Evolutionary conservation across 257 asterid genomes (phyloP), one percentile per base, ranked within the genome.

Genomic region (Cynanchum wilfordii): DNA sequence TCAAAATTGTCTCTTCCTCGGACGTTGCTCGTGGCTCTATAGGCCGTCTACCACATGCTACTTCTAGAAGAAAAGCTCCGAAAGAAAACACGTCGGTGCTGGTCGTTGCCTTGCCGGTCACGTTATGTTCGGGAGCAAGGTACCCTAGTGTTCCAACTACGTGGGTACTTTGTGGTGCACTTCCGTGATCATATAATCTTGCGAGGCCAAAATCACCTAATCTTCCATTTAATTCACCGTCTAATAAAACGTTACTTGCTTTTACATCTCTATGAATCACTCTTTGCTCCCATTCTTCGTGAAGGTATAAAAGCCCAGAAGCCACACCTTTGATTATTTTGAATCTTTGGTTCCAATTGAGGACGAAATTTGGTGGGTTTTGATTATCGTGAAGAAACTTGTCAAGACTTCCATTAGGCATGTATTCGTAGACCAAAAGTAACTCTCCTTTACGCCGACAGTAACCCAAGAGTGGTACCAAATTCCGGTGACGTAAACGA

Each of bases 41-140:
- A 2, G 92, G 95, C 77, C 92, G 79, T 16, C 91, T 82, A 8
- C 94, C 94, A 7, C 87, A 79, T 0, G 73, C 88, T 15, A 79
- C 82, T 66, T 79, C 82, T 6, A 79, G 79, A 58, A 79, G 24
- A 40, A 79, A 73, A 0, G 73, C 82, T 58, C 82, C 82, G 17
- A 77, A 77, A 9, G 81, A 77, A 22, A 51, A 77, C 3, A 77
- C 73, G 47, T 77, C 81, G 12, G 77, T 47, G 24, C 73, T 54
- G 16, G 76, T 66, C 17, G 77, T 70, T 38, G 76, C 72, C 68
- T 76, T 70, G 10, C 80, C 80, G 0, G 76, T 76, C 44, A 71
- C 24, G 11, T 22, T 33, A 5, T 27, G 76, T 71, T 76, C 80
- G 3, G 80, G 80, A 9, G 80, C 76, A 30, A 76, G 70, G 66